Evolutionary conservation across 1,284 basidiomycete genomes (phyloP), one percentile per base, ranked within the genome.

Genomic region (Inonotus hispidus): DNA sequence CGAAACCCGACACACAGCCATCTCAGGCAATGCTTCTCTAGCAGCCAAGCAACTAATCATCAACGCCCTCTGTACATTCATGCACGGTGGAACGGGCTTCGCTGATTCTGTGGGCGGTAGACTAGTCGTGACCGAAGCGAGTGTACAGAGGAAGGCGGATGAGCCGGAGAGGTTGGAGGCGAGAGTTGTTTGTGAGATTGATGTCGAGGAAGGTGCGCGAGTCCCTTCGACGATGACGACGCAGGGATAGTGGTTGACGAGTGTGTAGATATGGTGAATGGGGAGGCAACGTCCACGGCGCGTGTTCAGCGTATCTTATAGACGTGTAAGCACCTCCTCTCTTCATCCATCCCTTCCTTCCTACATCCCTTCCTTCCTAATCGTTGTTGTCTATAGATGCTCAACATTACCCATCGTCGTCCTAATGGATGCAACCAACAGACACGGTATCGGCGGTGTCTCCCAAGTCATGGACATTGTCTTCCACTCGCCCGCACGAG

Each of bases 401-500:
- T 77, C 82, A 6, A 73, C 79, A 6, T 66, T 82, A 58, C 73
- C 77, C 1, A 64, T 81, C 13, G 63, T 67, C 2, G 76, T 72
- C 13, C 65, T 78, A 39, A 71, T 66, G 8, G 27, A 58, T 11
- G 65, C 68, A 25, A 60, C 71, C 8, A 66, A 67, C 5, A 70
- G 67, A 1, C 58, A 38, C 7, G 72, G 71, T 11, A 65, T 69
- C 3, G 39, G 66, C 3, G 67, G 71, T 7, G 66, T 71, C 3
- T 82, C 82, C 0, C 80, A 81, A 65, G 75, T 74, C 10, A 71
- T 84, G 37, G 78, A 79, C 53, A 68, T 78, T 41, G 70, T 79
- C 43, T 84, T 78, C 63, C 82, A 84, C 65, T 81, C 82, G 0
- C 82, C 82, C 4, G 80, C 82, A 4, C 67, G 63, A 39, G 27